Evolutionary conservation across 2,329 filamentous ascomycete species (phyloP).

Genomic region (Colletotrichum tanaceti): DNA sequence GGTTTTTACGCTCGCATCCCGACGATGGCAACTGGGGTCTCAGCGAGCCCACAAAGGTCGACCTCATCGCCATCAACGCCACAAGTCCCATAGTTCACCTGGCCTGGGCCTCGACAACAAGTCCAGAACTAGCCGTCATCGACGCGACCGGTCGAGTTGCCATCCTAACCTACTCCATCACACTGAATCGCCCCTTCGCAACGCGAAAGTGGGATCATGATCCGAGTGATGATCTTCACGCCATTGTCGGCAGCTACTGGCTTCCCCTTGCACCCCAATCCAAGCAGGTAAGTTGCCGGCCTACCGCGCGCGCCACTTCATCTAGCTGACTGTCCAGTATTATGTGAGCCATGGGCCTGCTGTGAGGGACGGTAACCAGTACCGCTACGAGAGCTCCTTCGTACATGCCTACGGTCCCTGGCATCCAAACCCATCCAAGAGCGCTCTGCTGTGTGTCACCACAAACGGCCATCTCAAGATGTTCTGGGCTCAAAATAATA

Average conservation of each 20-base stretch:
- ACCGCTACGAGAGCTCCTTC: slow-evolving; percentile 76
- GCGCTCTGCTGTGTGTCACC: slow-evolving; percentile 81
- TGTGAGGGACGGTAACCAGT: slow-evolving; percentile 70
- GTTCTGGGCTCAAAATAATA: slow-evolving; percentile 80
- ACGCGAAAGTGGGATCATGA: slow-evolving; percentile 74
- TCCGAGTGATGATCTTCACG: slow-evolving; percentile 77
- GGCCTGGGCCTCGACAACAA: slow-evolving; percentile 79
- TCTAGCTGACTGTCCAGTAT: slow-evolving; percentile 45
- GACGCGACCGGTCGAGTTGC: slow-evolving; percentile 83
- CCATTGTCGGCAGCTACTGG: slow-evolving; percentile 89
- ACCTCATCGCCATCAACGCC: slow-evolving; percentile 70
- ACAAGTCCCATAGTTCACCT: slow-evolving; percentile 81
- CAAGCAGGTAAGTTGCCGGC: slow-evolving; percentile 51
- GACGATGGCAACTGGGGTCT: slow-evolving; percentile 80
- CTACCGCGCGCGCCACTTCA: slow-evolving; percentile 34
- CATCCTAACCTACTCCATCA: slow-evolving; percentile 77
- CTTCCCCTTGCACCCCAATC: slow-evolving; percentile 68
- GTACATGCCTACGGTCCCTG: slow-evolving; percentile 76
- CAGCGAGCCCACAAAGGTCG: slow-evolving; percentile 74
- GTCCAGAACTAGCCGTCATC: slow-evolving; percentile 83
- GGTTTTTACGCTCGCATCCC: slow-evolving; percentile 76
- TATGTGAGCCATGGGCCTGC: slow-evolving; percentile 70
- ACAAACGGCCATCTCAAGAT: slow-evolving; percentile 79
- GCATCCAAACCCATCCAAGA: slow-evolving; percentile 77
- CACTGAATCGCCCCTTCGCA: slow-evolving; percentile 77